Base-by-base conservation (phyloP, 139 green algal genomes). In the Desmodesmus armatus region DNA sequence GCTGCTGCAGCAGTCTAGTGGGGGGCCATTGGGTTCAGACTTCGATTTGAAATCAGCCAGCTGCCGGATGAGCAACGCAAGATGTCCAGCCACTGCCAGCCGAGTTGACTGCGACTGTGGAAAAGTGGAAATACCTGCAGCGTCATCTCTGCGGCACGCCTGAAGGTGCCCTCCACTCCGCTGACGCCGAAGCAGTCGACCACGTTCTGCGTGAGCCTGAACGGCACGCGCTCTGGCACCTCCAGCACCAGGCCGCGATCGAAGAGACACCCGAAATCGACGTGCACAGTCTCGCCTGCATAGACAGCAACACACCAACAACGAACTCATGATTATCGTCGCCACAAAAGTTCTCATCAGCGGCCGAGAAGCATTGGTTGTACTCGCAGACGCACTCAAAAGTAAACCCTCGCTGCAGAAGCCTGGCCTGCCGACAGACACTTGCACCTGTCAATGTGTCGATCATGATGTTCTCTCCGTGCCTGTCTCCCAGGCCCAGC, bases 261-360 rank as follows among this genome's bases (percentile, higher is more conserved):
- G 85, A 99, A 98, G 0, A 99, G 91, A 91, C 95, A 99, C 29
- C 92, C 93, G 90, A 99, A 99, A 91, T 99, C 97, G 1, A 99
- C 92, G 67, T 99, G 96, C 58, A 98, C 91, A 9, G 74, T 83
- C 33, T 86, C 78, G 11, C 84, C 83, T 88, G 62, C 60, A 83
- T 5, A 15, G 13, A 27, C 33, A 37, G 37, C 51, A 9, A 9
- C n/a, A 31, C 51, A 17, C 7, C 23, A 29, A 23, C 29, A 41
- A 72, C n/a, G 9, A 55, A 55, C 9, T 55, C 13, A 55, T 55
- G 47, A 13, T 55, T 55, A 55, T 13, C 7, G 47, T 55, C 13
- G 7, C 47, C 13, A 55, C n/a, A n/a, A n/a, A n/a, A n/a, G n/a
- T n/a, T n/a, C n/a, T n/a, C n/a, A n/a, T n/a, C n/a, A n/a, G n/a